phyloP scores from a whole-genome alignment of 331 rosid species.

The Telfairia occidentalis region DNA sequence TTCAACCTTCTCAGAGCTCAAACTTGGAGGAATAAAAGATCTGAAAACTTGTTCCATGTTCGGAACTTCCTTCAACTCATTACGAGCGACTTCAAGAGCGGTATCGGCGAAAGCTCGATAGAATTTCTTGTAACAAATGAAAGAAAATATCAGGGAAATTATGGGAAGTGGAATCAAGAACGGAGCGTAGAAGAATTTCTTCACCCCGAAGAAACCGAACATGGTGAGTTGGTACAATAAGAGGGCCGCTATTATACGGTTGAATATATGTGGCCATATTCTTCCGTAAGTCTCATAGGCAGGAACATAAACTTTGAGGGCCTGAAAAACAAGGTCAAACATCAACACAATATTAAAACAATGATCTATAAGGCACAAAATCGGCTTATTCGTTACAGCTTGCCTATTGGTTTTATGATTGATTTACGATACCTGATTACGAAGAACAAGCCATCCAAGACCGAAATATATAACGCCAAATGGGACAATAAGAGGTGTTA shows the following conservation, averaged over 20 bases:
- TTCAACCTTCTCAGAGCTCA: constrained; percentile 52
- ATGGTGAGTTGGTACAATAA: constrained; percentile 66
- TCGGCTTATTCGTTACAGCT: neutral
- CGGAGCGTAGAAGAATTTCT: constrained; percentile 38
- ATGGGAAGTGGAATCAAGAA: constrained; percentile 53
- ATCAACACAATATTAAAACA: neutral
- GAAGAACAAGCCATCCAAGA: constrained; percentile 76
- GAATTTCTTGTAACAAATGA: constrained; percentile 43
- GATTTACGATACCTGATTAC: constrained; percentile 58
- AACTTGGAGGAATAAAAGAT: constrained; percentile 65
- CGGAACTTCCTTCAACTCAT: constrained; percentile 41
- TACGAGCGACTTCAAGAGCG: constrained; percentile 51
- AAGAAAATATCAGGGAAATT: constrained; percentile 34
- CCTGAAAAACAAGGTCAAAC: constrained; percentile 31
- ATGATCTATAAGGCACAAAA: neutral
- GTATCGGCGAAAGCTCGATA: constrained; percentile 43
- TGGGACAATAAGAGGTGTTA: constrained; percentile 72
- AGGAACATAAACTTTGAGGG: constrained; percentile 77
- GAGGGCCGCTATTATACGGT: constrained; percentile 58
- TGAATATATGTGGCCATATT: constrained; percentile 77
- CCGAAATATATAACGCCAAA: constrained; percentile 73
- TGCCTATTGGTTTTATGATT: neutral
- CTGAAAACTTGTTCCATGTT: constrained; percentile 53
- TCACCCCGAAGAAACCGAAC: constrained; percentile 60
- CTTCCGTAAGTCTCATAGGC: constrained; percentile 78